Evolutionary conservation across 495 filamentous ascomycete species (phyloP), one percentile per base, ranked within the genome.

Genomic region (Penicillium mononematosum): DNA sequence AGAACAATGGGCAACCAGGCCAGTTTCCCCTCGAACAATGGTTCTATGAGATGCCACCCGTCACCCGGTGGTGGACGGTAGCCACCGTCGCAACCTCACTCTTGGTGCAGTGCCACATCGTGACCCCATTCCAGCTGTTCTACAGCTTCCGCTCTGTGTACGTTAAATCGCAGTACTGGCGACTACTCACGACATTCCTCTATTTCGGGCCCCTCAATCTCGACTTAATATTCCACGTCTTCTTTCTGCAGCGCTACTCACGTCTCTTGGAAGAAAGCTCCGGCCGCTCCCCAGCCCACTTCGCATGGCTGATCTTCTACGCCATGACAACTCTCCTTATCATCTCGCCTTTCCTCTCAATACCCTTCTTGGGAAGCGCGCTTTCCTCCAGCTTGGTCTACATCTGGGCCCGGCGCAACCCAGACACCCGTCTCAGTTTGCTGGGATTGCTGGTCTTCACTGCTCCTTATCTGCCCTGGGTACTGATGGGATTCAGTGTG

Each of bases 31-130:
- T 97, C 8, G 92, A 96, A 73, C 88, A 92, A 67, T 97, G 94
- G 93, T 96, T 96, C 75, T 96, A 87, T 74, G 93, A 98, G 73
- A 96, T 97, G 88, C 94, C 95, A 2, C 85, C 92, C 22, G 94
- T 92, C 66, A 98, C 95, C 25, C 78, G 94, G 46, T 93, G 88
- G 84, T 98, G 94, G 94, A 98, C 95, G 14, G 92, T 89, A 5
- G 92, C 92, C 39, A 95, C 91, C 0, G 86, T 98, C 16, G 78
- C 87, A 45, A 93, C 87, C n/a, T 92, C 90, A 63, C 86, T 91
- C 4, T 78, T 98, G 50, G 91, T 97, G 5, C 95, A 98, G 70
- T 97, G 92, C 73, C 82, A 92, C 65, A 85, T 97, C 66, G 74
- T 98, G 58, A 90, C 86, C 2, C 91, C 91, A 45, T 96, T 95